Conservation (phyloP, 2,329 filamentous ascomycete species). For the Fusarium graminum region DNA sequence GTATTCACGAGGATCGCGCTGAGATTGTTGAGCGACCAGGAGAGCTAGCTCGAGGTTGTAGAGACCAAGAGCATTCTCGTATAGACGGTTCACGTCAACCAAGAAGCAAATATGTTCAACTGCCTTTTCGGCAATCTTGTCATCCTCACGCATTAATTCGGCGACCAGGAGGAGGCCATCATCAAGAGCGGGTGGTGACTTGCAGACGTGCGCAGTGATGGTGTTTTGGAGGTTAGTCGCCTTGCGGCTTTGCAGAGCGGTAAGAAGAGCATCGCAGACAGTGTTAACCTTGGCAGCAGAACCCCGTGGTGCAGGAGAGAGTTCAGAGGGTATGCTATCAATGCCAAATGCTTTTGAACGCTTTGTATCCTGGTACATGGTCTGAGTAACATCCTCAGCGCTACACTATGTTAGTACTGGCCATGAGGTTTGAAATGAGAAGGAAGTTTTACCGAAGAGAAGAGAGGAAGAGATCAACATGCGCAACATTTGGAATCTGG, state of each 20-base stretch:
- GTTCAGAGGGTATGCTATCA: slow-evolving; percentile 23
- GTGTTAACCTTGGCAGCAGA: slow-evolving; percentile 78
- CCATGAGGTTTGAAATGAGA: not conserved
- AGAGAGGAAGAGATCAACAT: slow-evolving; percentile 92
- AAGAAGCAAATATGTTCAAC: slow-evolving; percentile 98
- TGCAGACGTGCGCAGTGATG: slow-evolving; percentile 95
- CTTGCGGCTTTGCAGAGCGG: slow-evolving; percentile 72
- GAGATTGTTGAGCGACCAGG: slow-evolving; percentile 93
- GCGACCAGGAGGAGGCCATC: slow-evolving; percentile 86
- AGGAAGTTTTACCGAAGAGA: slow-evolving; percentile 74
- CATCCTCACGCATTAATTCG: slow-evolving; percentile 75
- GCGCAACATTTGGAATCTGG: slow-evolving; percentile 83
- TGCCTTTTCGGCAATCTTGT: slow-evolving; percentile 83
- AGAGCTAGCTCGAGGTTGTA: slow-evolving; percentile 93
- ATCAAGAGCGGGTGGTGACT: slow-evolving; percentile 88
- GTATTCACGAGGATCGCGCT: slow-evolving; percentile 95
- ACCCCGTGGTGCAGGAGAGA: slow-evolving; percentile 30
- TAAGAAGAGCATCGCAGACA: slow-evolving; percentile 87
- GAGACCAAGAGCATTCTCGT: slow-evolving; percentile 88
- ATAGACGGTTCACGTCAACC: slow-evolving; percentile 91
- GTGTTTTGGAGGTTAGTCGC: slow-evolving; percentile 84
- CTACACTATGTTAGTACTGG: slow-evolving; percentile 58
- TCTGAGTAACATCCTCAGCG: slow-evolving; percentile 92
- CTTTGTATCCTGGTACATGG: slow-evolving; percentile 91
- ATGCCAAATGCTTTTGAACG: slow-evolving; percentile 49